Evolutionary conservation across 2,329 filamentous ascomycete genomes (phyloP).

Genomic region (Fusarium liriodendri): DNA sequence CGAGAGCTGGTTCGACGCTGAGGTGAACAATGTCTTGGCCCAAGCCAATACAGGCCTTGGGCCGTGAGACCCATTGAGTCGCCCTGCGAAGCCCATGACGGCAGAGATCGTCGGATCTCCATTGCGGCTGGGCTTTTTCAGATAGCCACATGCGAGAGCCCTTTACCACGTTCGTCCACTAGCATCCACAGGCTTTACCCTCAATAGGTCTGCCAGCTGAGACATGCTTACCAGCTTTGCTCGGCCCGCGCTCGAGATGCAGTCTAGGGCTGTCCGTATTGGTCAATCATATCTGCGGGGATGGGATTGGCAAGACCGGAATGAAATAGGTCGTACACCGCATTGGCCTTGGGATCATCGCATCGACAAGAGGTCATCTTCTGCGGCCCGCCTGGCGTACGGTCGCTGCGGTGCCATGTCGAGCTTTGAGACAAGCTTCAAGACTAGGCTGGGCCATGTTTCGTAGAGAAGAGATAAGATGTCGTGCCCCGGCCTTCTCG

Average conservation of each 20-base stretch:
- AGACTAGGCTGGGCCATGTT: conserved; percentile 3
- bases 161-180: conserved; percentile 4
- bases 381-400: neutral
- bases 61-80: neutral
- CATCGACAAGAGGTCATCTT: neutral
- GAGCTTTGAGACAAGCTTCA: conserved; percentile 26
- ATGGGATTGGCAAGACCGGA: conserved; percentile 20
- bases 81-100: conserved; percentile 3
- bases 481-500: conserved; percentile 12
- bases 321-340: conserved; percentile 25
- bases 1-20: conserved; percentile 20
- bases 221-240: conserved; percentile 34
- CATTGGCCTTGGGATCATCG: conserved; percentile 9
- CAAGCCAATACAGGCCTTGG: neutral
- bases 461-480: conserved; percentile 20
- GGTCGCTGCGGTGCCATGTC: conserved; percentile 4
- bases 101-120: conserved; percentile 31
- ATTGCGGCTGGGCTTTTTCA: conserved; percentile 10
- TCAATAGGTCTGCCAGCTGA: conserved; percentile 20
- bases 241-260: conserved; percentile 14
- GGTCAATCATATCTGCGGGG: conserved; percentile 14
- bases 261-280: conserved; percentile 9
- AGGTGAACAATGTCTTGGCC: neutral
- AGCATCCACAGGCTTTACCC: conserved; percentile 17
- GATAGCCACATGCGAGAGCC: conserved; percentile 14